Percentiles rank a stretch among this genome's conserved stretches.
Conservation (phyloP, 257 asterid genomes). For the Penstemon barbatus region DNA sequence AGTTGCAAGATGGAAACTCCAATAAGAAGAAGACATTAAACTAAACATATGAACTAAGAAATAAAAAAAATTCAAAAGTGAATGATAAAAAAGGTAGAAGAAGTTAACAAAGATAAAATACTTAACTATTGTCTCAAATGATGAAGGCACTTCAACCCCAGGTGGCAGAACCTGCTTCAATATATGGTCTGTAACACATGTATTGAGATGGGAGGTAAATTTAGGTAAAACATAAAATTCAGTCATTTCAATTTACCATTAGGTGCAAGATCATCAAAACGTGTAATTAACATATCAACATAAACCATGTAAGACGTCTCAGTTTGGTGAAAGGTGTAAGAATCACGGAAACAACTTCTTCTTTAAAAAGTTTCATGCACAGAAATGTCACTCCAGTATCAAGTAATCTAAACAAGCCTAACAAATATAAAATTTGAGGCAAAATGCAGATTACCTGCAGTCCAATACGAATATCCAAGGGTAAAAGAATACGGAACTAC, state of each 20-base stretch:
- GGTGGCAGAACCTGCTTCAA: constrained; percentile 86
- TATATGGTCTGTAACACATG: constrained; percentile 66
- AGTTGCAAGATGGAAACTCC: constrained; percentile 16
- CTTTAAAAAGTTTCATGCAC: too few relatives aligned
- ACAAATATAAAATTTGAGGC: background rate
- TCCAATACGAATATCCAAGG: constrained; percentile 89
- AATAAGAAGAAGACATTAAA: constrained; percentile 3
- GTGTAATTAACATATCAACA: background rate
- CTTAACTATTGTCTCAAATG: constrained; percentile 98
- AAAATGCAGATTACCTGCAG: constrained; percentile 57
- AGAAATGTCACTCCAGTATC: too few relatives aligned
- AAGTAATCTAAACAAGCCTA: too few relatives aligned
- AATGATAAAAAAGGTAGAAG: background rate
- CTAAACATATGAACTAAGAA: background rate
- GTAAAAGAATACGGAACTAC: constrained; percentile 72
- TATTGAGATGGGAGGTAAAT: constrained; percentile 19
- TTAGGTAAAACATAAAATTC: constrained; percentile 8
- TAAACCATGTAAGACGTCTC: background rate
- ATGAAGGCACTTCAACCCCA: constrained; percentile 87
- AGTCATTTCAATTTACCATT: background rate
- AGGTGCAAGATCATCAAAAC: background rate
- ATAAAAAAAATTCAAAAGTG: background rate
- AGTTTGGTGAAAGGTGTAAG: too few relatives aligned
- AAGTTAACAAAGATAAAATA: constrained; percentile 34
- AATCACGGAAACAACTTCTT: too few relatives aligned